A percentile compares a stretch with the other conserved stretches of the same genome.
These are phyloP conservation scores for Gynostemma pentaphyllum DNA, from an alignment of 306 rosid genomes.

Conservation along the genomic window DNA sequence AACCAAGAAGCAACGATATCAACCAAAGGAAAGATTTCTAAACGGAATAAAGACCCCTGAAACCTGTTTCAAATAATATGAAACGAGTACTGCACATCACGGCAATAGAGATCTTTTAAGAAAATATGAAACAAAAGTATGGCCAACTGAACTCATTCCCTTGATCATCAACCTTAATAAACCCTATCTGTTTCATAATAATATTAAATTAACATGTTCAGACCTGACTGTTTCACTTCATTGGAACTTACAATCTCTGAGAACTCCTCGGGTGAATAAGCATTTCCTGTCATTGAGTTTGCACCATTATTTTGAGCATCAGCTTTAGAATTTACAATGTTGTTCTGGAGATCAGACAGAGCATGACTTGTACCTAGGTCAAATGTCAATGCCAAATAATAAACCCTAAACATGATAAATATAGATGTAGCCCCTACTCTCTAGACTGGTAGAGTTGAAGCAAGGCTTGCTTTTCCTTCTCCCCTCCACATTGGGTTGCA, in stretches of 20 bases:
- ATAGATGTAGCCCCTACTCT: constrained; percentile 7
- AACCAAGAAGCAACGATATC: neutral
- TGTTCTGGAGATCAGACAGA: constrained; percentile 25
- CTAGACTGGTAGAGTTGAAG: constrained; percentile 29
- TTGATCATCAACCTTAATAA: neutral
- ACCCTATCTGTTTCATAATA: neutral
- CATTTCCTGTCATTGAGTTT: constrained; percentile 19
- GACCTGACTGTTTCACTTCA: constrained; percentile 50
- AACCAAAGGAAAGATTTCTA: too few species aligned
- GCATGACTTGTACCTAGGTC: constrained; percentile 21
- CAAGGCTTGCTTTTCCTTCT: constrained; percentile 37
- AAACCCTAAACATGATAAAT: neutral
- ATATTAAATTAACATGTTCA: neutral
- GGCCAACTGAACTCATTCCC: neutral
- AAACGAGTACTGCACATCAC: neutral
- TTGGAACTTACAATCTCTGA: constrained; percentile 44
- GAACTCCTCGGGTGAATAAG: constrained; percentile 47
- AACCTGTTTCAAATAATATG: neutral
- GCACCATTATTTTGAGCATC: constrained; percentile 39
- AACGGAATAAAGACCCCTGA: too few species aligned
- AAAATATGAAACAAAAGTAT: neutral
- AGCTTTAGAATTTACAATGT: constrained; percentile 28
- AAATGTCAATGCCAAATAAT: constrained; percentile 2
- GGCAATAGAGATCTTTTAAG: neutral
- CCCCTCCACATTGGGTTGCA: constrained; percentile 36